Evolutionary conservation across 129 eudicot species (phyloP).

Genomic region (Saussurea involucrata): DNA sequence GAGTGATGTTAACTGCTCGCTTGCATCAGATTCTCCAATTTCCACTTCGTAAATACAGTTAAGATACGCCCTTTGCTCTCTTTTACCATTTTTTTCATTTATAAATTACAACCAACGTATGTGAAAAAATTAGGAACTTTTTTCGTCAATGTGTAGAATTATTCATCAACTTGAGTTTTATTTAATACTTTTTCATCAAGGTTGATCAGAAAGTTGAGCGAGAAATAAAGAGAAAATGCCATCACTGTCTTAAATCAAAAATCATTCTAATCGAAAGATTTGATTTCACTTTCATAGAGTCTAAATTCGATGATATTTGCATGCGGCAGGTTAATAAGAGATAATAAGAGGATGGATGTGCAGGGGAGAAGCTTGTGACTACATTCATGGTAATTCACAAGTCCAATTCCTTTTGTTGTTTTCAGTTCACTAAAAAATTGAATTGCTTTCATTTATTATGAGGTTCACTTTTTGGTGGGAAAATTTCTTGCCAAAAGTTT

Average conservation of each 20-base stretch:
- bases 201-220: not conserved
- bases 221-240: not conserved
- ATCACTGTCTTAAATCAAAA: not conserved
- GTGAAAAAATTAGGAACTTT: not conserved
- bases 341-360: not conserved
- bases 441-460: no score
- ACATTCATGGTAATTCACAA: not conserved
- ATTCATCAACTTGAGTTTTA: not conserved
- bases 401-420: not conserved
- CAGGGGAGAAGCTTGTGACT: not conserved
- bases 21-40: slow-evolving; percentile 11
- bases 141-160: not conserved
- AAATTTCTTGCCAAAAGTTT: not conserved
- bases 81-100: not conserved
- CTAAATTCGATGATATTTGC: not conserved
- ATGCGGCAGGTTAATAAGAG: not conserved
- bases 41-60: slow-evolving; percentile 18
- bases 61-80: slow-evolving; percentile 10
- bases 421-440: not conserved
- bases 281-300: not conserved
- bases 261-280: not conserved
- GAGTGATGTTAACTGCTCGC: not conserved
- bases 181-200: not conserved
- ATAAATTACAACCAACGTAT: not conserved
- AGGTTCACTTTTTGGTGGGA: not conserved